Evolutionary conservation across 129 eudicot species (phyloP).

Genomic region (Scalesia atractyloides): DNA sequence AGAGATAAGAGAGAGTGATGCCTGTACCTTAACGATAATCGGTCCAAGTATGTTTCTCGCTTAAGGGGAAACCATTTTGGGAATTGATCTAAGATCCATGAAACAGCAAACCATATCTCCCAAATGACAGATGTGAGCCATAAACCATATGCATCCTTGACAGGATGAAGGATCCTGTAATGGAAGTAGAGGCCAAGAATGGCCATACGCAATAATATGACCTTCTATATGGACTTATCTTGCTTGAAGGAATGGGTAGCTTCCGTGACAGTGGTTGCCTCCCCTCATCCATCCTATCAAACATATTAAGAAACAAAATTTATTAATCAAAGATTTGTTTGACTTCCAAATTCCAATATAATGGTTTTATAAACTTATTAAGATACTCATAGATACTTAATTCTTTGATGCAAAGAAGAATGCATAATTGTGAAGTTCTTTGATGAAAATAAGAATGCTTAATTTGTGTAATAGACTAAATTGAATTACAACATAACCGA

Average conservation of each 20-base stretch:
- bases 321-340: too few species aligned
- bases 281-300: slow-evolving; percentile 57
- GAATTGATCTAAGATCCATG: slow-evolving; percentile 71
- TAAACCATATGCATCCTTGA: slow-evolving; percentile 54
- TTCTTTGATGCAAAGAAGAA: background rate
- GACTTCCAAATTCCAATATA: too few species aligned
- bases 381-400: background rate
- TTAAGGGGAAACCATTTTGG: slow-evolving; percentile 70
- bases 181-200: slow-evolving; percentile 61
- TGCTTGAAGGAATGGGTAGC: slow-evolving; percentile 59
- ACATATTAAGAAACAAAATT: background rate
- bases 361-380: background rate
- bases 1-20: background rate
- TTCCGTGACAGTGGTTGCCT: slow-evolving; percentile 61
- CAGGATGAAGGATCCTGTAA: slow-evolving; percentile 62
- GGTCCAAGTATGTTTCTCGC: slow-evolving; percentile 64
- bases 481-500: background rate
- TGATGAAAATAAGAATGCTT: background rate
- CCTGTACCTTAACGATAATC: slow-evolving; percentile 56
- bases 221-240: slow-evolving; percentile 56
- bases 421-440: background rate
- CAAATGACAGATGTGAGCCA: slow-evolving; percentile 63
- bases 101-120: slow-evolving; percentile 68
- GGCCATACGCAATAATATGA: slow-evolving; percentile 51
- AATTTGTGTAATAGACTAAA: background rate